Evolutionary conservation across 495 filamentous ascomycete species (phyloP), one percentile per base, ranked within the genome.

Genomic region (Tuber umbilicatum): DNA sequence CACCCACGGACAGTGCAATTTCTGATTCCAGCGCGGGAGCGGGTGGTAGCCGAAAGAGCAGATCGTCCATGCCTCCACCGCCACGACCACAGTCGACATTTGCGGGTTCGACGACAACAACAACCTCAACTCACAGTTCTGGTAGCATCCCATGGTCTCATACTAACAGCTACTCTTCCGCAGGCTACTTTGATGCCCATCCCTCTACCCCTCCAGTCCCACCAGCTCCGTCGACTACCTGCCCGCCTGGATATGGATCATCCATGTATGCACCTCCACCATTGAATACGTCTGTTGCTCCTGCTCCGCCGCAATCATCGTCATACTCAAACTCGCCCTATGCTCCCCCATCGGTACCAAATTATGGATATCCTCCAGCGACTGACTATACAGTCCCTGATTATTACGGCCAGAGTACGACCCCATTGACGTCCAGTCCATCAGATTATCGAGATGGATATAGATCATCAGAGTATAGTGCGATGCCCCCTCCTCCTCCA

Each of bases 181-280:
- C 67, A 40, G 70, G 74, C 27, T 81, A 81, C 73, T 73, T 70
- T n/a, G 76, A 73, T 31, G 73, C 73, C 68, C 55, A 79, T n/a
- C 39, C 80, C 21, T 81, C 79, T 5, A 71, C 79, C 70, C 71
- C 75, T 40, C 73, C 73, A 38, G 69, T 72, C n/a, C 47, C 79
- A 5, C 79, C 79, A 14, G 74, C 73, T 35, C 80, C 79, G 39
- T 72, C 79, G 17, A 74, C 76, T 17, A 81, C 80, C 27, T 81
- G 80, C 70, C 80, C 80, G 55, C 80, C 80, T 64, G 70, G 73
- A 14, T 79, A 79, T 27, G 64, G 69, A 14, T 78, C 76, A 31
- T 81, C 80, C 35, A 75, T 80, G 72, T 81, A 81, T 71, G 69
- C 80, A 39, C 80, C 80, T 71, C 80, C 80, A 42, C 80, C 79